Evolutionary conservation across 1,284 basidiomycete genomes (phyloP), one percentile per base, ranked within the genome.

Genomic region (Ustilago xerochloae): DNA sequence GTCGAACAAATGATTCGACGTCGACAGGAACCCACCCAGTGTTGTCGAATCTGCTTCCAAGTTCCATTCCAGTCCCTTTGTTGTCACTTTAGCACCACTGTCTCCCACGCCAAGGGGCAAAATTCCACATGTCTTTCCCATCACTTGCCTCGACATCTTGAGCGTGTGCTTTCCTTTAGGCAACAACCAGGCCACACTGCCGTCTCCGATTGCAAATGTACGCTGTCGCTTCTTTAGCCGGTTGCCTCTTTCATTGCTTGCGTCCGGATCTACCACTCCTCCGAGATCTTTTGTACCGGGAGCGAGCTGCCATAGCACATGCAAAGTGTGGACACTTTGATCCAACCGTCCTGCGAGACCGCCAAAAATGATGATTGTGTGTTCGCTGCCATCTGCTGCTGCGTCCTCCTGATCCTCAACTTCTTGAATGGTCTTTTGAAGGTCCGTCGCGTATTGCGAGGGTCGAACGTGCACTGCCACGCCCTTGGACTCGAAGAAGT

Each of bases 41-140:
- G 77, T 78, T 12, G 75, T 75, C 33, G 52, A 43, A n/a, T 77
- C 51, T 38, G 66, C 41, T 26, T 53, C 36, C 43, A 97, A 84
- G 84, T 99, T 92, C 96, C 96, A 99, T 75, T 90, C 88, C 41
- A 98, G 87, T 0, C 97, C 97, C 7, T 86, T 88, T 0, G 95
- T 98, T 1, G 90, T 89, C 20, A 99, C 87, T 15, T 89, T 85
- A 0, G 93, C 91, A 5, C 88, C 88, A 29, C 89, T 89, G 2
- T 60, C 50, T 4, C 74, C 66, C 1, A 60, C 54, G 0, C 94
- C 96, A 0, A 99, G 88, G 0, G 96, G 97, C 10, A 99, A 87
- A 15, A 99, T 88, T 0, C 96, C 96, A 81, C 96, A 99, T 0
- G 94, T 97, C 58, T 90, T 89, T 0, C 95, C 95, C 59, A 97